Conservation (phyloP, 768 basidiomycete species). For the Boletus patriciae region DNA sequence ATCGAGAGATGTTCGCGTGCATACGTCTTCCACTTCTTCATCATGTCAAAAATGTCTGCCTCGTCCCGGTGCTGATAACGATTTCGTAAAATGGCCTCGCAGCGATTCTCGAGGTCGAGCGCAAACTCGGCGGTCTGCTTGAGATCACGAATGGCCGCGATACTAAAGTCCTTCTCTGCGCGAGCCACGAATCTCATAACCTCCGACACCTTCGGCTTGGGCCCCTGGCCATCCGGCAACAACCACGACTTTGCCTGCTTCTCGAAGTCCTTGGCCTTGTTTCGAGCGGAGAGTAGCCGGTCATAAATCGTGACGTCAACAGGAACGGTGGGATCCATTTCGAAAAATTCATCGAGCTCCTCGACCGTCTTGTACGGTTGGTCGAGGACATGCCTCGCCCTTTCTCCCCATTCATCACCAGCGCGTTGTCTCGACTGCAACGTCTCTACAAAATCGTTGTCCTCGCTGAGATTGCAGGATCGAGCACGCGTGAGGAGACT, state of each 20-base stretch:
- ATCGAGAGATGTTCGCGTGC: conserved; percentile 69
- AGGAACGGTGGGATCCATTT: conserved; percentile 64
- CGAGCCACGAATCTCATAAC: conserved; percentile 66
- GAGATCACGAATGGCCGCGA: conserved; percentile 62
- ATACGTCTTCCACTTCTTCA: conserved; percentile 72
- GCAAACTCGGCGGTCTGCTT: conserved; percentile 74
- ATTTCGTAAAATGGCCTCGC: conserved; percentile 70
- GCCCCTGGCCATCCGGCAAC: conserved; percentile 50
- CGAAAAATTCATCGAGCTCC: conserved; percentile 71
- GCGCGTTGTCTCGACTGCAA: conserved; percentile 63
- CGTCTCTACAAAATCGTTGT: conserved; percentile 63
- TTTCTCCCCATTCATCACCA: conserved; percentile 77
- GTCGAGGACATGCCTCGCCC: conserved; percentile 62
- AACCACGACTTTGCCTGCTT: conserved; percentile 76
- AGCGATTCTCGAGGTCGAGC: conserved; percentile 71
- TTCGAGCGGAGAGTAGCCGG: conserved; percentile 60
- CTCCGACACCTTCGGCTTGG: conserved; percentile 65
- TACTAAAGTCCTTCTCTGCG: conserved; percentile 76
- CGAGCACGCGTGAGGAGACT: conserved; percentile 69
- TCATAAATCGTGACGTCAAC: conserved; percentile 67
- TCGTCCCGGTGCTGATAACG: conserved; percentile 55
- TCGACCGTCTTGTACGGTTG: conserved; percentile 73
- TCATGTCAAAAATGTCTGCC: conserved; percentile 68
- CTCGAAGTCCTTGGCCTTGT: conserved; percentile 76
- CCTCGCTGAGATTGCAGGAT: conserved; percentile 59